These are phyloP conservation scores for Rhodotorula sp. DNA, from an alignment of 1,284 basidiomycete species.

Conservation along the genomic window DNA sequence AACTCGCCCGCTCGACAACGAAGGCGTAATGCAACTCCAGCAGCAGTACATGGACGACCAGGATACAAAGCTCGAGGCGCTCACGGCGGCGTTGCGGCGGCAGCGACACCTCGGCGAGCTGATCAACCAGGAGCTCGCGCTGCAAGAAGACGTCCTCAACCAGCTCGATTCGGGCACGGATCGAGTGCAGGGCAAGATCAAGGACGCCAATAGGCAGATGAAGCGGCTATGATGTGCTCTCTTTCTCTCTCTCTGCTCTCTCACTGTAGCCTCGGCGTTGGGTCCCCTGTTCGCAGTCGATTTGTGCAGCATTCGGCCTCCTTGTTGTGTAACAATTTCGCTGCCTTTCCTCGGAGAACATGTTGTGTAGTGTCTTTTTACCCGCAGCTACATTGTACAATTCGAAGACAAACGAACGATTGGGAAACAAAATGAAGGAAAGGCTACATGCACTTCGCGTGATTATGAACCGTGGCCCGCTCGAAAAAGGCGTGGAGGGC, in stretches of 20 bases:
- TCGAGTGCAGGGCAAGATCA: conserved; percentile 69
- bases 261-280: background rate
- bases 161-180: conserved; percentile 72
- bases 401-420: too few species aligned
- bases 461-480: too few species aligned
- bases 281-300: background rate
- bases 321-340: too few species aligned
- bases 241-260: too few species aligned
- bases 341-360: too few species aligned
- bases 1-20: conserved; percentile 82
- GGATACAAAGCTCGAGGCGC: conserved; percentile 72
- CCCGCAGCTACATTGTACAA: too few species aligned
- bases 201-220: conserved; percentile 73
- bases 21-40: conserved; percentile 75
- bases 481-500: too few species aligned
- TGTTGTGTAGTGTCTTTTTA: too few species aligned
- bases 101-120: conserved; percentile 84
- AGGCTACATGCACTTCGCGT: too few species aligned
- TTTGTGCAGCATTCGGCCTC: too few species aligned
- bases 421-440: too few species aligned
- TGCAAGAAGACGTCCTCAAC: conserved; percentile 85
- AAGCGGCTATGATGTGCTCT: conserved; percentile 45
- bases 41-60: conserved; percentile 75
- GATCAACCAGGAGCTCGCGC: conserved; percentile 75
- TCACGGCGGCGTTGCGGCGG: conserved; percentile 77